Base-by-base conservation (phyloP, 306 rosid species). In the Acacia acuminata region DNA sequence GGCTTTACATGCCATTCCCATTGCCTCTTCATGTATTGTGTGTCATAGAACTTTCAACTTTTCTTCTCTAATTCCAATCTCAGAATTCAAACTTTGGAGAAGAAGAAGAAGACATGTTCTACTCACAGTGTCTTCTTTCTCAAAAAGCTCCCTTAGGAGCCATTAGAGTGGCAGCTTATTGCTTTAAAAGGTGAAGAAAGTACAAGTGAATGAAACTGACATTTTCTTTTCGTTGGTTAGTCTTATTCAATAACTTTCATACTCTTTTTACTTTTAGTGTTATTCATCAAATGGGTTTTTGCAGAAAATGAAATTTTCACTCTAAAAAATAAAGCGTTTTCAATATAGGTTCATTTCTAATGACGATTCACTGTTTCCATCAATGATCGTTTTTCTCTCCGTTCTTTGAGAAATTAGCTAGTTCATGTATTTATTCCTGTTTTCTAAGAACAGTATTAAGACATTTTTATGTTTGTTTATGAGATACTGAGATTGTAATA, bases 91-190 rank as follows among this genome's bases (percentile, higher is more conserved):
- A 69, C 44, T 27, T 27, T 27, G 30, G n/a, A n/a, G n/a, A 30
- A 51, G 48, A 80, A 16, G 44, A 45, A 56, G 27, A 22, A 13
- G 71, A 55, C 44, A 77, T 85, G 91, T 86, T 87, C 47, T 67
- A 78, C 81, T 88, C 95, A 19, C 86, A 86, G 86, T 69, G 84
- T 51, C 80, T 84, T 58, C 83, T 84, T 17, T 79, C 85, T 55
- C 76, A 86, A 44, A 85, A 86, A 71, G 91, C 90, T 47, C 86
- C 90, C 66, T 55, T 86, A 42, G 83, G 85, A 45, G 81, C 88
- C 86, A 82, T 91, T 64, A 85, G 93, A 87, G 87, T 91, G 6
- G 95, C 95, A 45, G 93, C 91, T 48, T 91, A 85, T 77, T 86
- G 75, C 71, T 81, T 79, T 84, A 89, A 91, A 58, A 89, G 68